Evolutionary conservation across 1,284 basidiomycete species (phyloP), one percentile per base, ranked within the genome.

Genomic region (Rhodotorula sp.): DNA sequence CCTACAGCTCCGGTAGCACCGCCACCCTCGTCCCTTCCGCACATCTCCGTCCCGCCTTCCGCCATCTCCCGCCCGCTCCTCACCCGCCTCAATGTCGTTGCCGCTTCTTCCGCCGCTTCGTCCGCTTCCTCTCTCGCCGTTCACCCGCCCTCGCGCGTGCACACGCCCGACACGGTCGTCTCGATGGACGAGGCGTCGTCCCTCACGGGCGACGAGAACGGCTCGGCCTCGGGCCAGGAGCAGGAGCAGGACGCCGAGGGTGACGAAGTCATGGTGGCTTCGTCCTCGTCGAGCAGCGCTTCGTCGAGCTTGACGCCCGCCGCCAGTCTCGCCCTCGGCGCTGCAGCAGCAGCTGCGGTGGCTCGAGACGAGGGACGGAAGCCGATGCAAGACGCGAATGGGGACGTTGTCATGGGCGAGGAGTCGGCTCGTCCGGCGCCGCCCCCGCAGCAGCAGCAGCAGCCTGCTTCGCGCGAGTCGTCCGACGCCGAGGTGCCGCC

Each of bases 121-220:
- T 64, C 75, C 13, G 61, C 61, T 1, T 44, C 64, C n/a, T 56
- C 61, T n/a, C 56, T 56, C 55, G 52, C 63, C 13, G 61, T 76
- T 19, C 52, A 64, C 4, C 71, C 74, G 8, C 75, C 73, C 4
- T 56, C 64, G 7, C 52, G 74, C 17, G 71, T 70, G 19, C 61
- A 67, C 7, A 75, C 75, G 27, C 72, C 75, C 52, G 72, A 74
- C 52, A 74, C 75, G 25, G 50, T 77, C 66, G 27, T 65, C 45
- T 61, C 58, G 27, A 66, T 64, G 60, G 73, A 77, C 57, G 74
- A 70, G 14, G 55, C 56, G 16, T 66, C 64, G 21, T 65, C 52
- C 4, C 56, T 72, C 23, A 68, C 70, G 2, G 67, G 62, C 21
- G 74, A 76, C 64, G 71, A 71, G 59, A 68, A 70, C 42, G 65